These are phyloP conservation scores for Linanthus parryae DNA, from an alignment of 148 eudicot genomes.

Conservation along the genomic window DNA sequence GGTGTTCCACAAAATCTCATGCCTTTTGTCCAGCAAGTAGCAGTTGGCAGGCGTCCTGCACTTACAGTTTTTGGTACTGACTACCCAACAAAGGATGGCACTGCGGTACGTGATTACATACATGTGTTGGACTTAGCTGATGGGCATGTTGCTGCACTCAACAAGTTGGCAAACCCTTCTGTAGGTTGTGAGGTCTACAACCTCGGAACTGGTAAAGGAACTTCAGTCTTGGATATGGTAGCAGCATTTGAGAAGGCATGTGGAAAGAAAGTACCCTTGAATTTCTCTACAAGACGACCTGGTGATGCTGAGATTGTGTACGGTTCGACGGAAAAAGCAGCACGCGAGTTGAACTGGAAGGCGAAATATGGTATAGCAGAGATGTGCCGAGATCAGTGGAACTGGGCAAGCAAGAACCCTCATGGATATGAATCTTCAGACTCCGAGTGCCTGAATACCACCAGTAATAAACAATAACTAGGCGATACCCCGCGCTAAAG, in stretches of 20 bases:
- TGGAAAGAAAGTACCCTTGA: conserved; percentile 91
- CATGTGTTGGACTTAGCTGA: conserved; percentile 98
- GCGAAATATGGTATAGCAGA: conserved; percentile 80
- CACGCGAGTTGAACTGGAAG: conserved; percentile 81
- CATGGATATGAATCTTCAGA: conserved; percentile 59
- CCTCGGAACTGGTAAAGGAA: conserved; percentile 95
- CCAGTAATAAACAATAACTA: too few relatives aligned
- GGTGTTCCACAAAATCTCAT: conserved; percentile 96
- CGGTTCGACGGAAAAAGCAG: conserved; percentile 88
- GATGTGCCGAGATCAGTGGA: conserved; percentile 95
- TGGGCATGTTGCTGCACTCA: conserved; percentile 89
- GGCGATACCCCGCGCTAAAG: too few relatives aligned
- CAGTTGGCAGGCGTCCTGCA: conserved; percentile 86
- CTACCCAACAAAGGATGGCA: conserved; percentile 82
- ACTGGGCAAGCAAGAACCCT: conserved; percentile 94
- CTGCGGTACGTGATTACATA: conserved; percentile 98
- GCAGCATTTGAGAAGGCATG: conserved; percentile 95
- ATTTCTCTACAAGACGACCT: conserved; percentile 68
- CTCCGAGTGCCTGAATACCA: too few relatives aligned
- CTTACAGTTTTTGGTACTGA: conserved; percentile 82
- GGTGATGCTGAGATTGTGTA: conserved; percentile 91
- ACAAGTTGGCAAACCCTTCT: conserved; percentile 60
- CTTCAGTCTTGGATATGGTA: conserved; percentile 94
- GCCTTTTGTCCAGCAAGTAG: conserved; percentile 98
- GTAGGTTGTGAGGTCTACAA: conserved; percentile 95